Conservation (phyloP, 1,284 basidiomycete species). For the Ceratobasidium papillatum region DNA sequence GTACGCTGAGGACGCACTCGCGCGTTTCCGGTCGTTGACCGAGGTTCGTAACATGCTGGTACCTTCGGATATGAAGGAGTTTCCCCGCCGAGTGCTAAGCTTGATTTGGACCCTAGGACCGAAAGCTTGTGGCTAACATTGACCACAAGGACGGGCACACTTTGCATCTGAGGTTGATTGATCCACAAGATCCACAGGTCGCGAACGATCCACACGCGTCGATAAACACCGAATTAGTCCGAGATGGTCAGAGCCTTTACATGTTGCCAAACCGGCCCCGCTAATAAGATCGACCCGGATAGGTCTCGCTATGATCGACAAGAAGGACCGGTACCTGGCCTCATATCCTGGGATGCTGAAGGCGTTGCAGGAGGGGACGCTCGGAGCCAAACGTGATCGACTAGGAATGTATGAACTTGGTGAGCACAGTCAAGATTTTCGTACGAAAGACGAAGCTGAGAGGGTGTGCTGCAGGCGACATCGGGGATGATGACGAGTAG, state of each 20-base stretch:
- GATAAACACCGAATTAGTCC: conserved; percentile 83
- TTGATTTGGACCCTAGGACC: conserved; percentile 57
- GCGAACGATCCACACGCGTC: conserved; percentile 75
- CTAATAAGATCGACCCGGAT: conserved; percentile 27
- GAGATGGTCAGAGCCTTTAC: conserved; percentile 55
- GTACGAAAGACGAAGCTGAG: not conserved
- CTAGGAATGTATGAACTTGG: conserved; percentile 90
- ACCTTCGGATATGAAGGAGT: conserved; percentile 4
- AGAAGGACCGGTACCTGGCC: conserved; percentile 74
- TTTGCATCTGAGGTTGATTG: conserved; percentile 87
- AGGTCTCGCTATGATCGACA: conserved; percentile 80
- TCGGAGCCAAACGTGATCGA: conserved; percentile 76
- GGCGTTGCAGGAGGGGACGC: conserved; percentile 69
- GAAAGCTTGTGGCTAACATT: conserved; percentile 88
- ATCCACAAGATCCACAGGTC: conserved; percentile 75
- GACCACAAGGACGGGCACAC: conserved; percentile 82
- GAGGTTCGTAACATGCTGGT: conserved; percentile 57
- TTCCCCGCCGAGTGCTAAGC: conserved; percentile 39
- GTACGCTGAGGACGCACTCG: conserved; percentile 83
- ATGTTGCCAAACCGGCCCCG: conserved; percentile 5
- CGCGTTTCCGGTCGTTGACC: conserved; percentile 83
- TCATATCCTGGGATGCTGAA: conserved; percentile 76
- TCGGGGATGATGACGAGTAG: conserved; percentile 33
- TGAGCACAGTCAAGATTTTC: not conserved
- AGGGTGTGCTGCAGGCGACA: conserved; percentile 3